Evolutionary conservation across 371 early-diverging fungal species (phyloP).

Genomic region (Rozella allomycis): DNA sequence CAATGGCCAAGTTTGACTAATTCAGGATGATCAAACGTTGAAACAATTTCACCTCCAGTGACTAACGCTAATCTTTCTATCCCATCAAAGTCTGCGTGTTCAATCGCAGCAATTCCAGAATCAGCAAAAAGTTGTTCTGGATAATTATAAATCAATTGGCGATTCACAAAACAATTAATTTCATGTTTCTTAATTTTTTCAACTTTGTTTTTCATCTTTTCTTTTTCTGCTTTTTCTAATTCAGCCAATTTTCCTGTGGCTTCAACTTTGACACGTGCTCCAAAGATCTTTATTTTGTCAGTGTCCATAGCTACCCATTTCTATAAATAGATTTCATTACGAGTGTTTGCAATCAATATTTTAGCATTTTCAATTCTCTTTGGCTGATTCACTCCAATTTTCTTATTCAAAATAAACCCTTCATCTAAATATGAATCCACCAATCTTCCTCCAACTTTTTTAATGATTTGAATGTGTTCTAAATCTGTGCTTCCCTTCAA

Average conservation of each 20-base stretch:
- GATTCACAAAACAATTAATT: conserved; percentile 96
- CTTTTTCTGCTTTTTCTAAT: conserved; percentile 93
- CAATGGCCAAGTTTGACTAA: conserved; percentile 84
- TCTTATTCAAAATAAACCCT: conserved; percentile 96
- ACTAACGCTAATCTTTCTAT: conserved; percentile 93
- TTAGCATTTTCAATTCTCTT: conserved; percentile 87
- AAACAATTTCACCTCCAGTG: conserved; percentile 91
- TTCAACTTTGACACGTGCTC: conserved; percentile 90
- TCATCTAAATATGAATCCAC: conserved; percentile 91
- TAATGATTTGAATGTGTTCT: conserved; percentile 97
- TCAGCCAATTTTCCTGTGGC: conserved; percentile 92
- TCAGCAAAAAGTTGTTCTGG: conserved; percentile 96
- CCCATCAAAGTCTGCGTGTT: conserved; percentile 99
- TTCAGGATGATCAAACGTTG: conserved; percentile 96
- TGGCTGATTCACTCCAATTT: conserved; percentile 90
- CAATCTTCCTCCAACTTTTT: conserved; percentile 89
- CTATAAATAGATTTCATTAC: conserved; percentile 19
- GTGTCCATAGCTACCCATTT: conserved; percentile 73
- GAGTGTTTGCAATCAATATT: conserved; percentile 94
- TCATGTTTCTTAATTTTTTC: conserved; percentile 91
- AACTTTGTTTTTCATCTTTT: conserved; percentile 97
- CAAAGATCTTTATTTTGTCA: conserved; percentile 99
- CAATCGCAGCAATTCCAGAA: conserved; percentile 87
- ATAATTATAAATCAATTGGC: conserved; percentile 99
- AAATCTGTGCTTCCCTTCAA: conserved; percentile 89